Evolutionary conservation across 169 alveolate species (phyloP).

Genomic region (Cryptosporidium viatorum): DNA sequence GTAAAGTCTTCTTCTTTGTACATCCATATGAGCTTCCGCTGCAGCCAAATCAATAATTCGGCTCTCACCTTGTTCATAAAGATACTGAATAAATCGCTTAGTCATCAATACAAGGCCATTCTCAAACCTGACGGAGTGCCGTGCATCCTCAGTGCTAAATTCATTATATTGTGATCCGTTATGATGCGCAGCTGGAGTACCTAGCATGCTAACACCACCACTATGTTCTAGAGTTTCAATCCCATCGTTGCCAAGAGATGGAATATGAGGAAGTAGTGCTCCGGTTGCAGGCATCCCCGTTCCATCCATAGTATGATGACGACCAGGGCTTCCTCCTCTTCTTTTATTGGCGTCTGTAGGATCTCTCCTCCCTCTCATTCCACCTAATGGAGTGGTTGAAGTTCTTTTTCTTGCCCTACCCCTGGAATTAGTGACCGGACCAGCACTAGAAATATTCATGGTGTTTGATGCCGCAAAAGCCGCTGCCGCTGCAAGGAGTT

Average conservation of each 20-base stretch:
- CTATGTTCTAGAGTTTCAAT: conserved; percentile 58
- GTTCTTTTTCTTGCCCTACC: conserved; percentile 73
- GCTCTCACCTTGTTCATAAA: conserved; percentile 74
- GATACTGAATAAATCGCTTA: conserved; percentile 62
- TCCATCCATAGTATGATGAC: conserved; percentile 46
- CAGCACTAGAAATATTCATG: conserved; percentile 28
- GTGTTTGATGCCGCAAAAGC: conserved; percentile 71
- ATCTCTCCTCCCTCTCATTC: conserved; percentile 73
- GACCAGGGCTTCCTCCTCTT: conserved; percentile 75
- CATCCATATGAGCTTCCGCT: conserved; percentile 79
- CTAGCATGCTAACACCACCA: conserved; percentile 41
- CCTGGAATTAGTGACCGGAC: conserved; percentile 57
- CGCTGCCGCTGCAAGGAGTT: conserved; percentile 76
- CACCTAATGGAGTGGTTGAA: conserved; percentile 69
- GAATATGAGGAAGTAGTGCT: conserved; percentile 62
- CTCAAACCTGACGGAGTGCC: conserved; percentile 73
- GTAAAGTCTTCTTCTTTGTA: conserved; percentile 86
- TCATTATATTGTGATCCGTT: conserved; percentile 64
- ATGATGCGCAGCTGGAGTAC: conserved; percentile 72
- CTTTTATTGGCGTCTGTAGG: conserved; percentile 42
- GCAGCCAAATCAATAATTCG: conserved; percentile 69
- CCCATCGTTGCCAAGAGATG: conserved; percentile 62
- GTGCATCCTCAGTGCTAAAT: conserved; percentile 74
- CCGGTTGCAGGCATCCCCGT: conserved; percentile 28
- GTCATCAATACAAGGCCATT: conserved; percentile 72